A percentile compares a stretch with the other conserved stretches of the same genome.
Evolutionary conservation across 2,329 filamentous ascomycete species (phyloP).

Genomic region (Shiraia sp.): DNA sequence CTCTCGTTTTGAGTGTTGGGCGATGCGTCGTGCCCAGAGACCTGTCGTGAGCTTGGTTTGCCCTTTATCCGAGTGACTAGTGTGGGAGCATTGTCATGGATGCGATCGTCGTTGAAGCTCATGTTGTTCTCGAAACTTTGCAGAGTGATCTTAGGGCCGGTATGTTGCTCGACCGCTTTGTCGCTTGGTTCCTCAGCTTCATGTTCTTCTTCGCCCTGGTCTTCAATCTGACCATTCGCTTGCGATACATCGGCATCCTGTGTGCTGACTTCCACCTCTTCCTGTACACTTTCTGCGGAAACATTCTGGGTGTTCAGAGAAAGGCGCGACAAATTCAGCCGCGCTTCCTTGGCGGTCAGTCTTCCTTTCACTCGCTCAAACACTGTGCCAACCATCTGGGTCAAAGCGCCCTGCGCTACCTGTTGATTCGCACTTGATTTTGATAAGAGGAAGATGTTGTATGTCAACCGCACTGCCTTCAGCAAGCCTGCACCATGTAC

Average conservation of each 20-base stretch:
- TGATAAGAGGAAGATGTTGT: conserved; percentile 97
- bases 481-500: conserved; percentile 94
- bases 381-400: conserved; percentile 98
- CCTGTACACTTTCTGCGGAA: conserved; percentile 37
- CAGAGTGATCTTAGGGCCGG: conserved; percentile 64
- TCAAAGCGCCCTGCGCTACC: conserved; percentile 93
- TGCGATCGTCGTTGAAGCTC: conserved; percentile 66
- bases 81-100: conserved; percentile 69
- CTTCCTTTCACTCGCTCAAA: conserved; percentile 92
- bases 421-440: conserved; percentile 94
- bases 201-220: conserved; percentile 40
- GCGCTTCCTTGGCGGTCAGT: conserved; percentile 82
- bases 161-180: conserved; percentile 51
- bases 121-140: conserved; percentile 71
- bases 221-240: conserved; percentile 46
- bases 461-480: conserved; percentile 96
- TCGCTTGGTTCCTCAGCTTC: conserved; percentile 48
- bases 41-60: conserved; percentile 46
- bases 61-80: conserved; percentile 64
- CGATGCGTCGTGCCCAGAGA: conserved; percentile 50
- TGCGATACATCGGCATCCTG: conserved; percentile 28
- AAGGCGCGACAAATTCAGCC: conserved; percentile 59
- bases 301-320: conserved; percentile 45
- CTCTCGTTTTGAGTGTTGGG: conserved; percentile 33
- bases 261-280: conserved; percentile 28